phyloP scores from a whole-genome alignment of 2,329 filamentous ascomycete species.

The Exophiala mesophila region DNA sequence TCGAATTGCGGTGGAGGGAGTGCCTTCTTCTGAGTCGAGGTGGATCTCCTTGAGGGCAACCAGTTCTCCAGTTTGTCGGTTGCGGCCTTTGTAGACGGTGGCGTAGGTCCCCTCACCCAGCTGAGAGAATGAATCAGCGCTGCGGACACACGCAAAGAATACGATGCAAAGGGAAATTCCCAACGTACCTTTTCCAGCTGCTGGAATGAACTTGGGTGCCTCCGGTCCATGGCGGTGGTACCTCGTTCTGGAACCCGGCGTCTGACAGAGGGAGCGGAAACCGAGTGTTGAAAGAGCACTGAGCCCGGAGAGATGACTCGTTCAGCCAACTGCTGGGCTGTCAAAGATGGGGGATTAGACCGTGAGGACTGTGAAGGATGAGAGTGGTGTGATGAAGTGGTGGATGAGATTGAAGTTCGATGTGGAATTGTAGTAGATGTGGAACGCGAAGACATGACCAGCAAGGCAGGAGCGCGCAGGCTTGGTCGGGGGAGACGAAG shows the following conservation, averaged over 20 bases:
- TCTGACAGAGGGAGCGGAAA: constrained; percentile 15
- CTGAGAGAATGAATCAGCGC: constrained; percentile 37
- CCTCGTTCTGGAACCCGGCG: constrained; percentile 17
- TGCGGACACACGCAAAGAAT: not conserved
- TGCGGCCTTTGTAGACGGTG: constrained; percentile 97
- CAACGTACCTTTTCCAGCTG: constrained; percentile 75
- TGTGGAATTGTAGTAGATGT: constrained; percentile 19
- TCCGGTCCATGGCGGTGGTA: constrained; percentile 69
- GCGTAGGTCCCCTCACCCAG: constrained; percentile 98
- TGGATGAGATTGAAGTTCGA: constrained; percentile 21
- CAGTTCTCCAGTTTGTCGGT: constrained; percentile 91
- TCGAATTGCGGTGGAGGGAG: constrained; percentile 91
- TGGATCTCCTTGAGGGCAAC: constrained; percentile 98
- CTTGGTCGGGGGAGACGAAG: constrained; percentile 12
- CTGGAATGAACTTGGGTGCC: constrained; percentile 95
- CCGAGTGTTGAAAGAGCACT: constrained; percentile 23
- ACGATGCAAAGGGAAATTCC: not conserved
- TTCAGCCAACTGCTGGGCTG: constrained; percentile 23
- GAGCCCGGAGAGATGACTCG: constrained; percentile 27
- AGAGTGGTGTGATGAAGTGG: constrained; percentile 18
- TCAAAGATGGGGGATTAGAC: constrained; percentile 12
- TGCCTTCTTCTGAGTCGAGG: constrained; percentile 96
- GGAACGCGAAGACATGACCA: constrained; percentile 24
- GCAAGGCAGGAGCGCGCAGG: constrained; percentile 9
- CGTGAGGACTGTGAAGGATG: constrained; percentile 11